These are phyloP conservation scores for Karstenula rhodostoma DNA, from an alignment of 2,329 filamentous ascomycete species.

Conservation along the genomic window DNA sequence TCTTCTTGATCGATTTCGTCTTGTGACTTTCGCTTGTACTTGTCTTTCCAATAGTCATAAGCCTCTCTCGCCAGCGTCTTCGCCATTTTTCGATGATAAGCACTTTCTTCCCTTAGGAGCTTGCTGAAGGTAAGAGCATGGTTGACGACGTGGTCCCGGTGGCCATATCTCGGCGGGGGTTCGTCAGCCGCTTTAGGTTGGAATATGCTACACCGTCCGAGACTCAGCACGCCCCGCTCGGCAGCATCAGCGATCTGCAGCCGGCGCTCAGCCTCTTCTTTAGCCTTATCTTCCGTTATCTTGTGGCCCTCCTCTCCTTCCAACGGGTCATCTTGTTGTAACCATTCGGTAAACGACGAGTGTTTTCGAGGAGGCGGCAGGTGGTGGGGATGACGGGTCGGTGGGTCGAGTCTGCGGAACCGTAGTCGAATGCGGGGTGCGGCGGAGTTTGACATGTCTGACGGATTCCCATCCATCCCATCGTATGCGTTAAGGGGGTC, in stretches of 20 bases:
- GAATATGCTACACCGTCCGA: conserved; percentile 74
- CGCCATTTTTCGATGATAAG: conserved; percentile 76
- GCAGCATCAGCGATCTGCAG: conserved; percentile 75
- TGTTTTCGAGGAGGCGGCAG: conserved; percentile 56
- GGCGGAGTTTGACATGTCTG: conserved; percentile 32
- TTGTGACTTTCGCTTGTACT: conserved; percentile 61
- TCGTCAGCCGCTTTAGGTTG: conserved; percentile 77
- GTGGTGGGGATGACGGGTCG: conserved; percentile 62
- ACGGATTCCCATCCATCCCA: conserved; percentile 23
- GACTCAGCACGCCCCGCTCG: conserved; percentile 77
- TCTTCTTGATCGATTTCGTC: conserved; percentile 87
- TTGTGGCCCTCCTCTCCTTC: conserved; percentile 52
- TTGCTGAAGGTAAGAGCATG: conserved; percentile 83
- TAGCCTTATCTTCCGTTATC: conserved; percentile 41
- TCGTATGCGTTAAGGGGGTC: conserved; percentile 32
- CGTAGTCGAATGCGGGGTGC: conserved; percentile 56
- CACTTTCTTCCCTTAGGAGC: conserved; percentile 80
- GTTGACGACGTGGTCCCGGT: conserved; percentile 82
- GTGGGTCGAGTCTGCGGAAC: conserved; percentile 60
- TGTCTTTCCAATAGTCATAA: conserved; percentile 75
- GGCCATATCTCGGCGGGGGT: conserved; percentile 81
- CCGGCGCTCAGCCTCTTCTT: conserved; percentile 74
- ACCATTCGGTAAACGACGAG: conserved; percentile 70
- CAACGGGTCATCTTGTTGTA: conserved; percentile 60
- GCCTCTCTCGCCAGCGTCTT: conserved; percentile 83